phyloP scores from a whole-genome alignment of 2,329 filamentous ascomycete species.

The Arthrinium puccinioides region DNA sequence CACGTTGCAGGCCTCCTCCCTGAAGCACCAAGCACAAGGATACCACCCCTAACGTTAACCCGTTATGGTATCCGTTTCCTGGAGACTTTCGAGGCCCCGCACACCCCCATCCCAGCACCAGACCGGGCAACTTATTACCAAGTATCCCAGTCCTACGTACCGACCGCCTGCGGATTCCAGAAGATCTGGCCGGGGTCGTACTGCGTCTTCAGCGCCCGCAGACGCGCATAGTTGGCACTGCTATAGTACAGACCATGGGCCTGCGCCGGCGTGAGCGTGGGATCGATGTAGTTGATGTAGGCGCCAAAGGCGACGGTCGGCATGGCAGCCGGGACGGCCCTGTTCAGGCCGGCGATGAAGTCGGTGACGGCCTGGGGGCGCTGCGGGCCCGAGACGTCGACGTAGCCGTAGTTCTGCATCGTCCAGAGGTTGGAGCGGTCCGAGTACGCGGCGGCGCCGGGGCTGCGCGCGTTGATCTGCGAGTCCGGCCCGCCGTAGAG shows the following conservation, averaged over 20 bases:
- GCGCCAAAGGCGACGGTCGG: slow-evolving; percentile 9
- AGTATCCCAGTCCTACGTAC: too few species aligned
- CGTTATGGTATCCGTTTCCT: too few species aligned
- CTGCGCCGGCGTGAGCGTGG: slow-evolving; percentile 12
- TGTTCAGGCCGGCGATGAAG: slow-evolving; percentile 15
- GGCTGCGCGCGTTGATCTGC: slow-evolving; percentile 13
- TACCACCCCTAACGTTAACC: too few species aligned
- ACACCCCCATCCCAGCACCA: too few species aligned
- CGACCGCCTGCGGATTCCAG: slow-evolving; percentile 18
- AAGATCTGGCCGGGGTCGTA: slow-evolving; percentile 19
- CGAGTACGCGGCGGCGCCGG: slow-evolving; percentile 14
- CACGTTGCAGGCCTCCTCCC: too few species aligned
- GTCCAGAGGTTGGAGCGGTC: slow-evolving; percentile 24
- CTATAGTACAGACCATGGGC: slow-evolving; percentile 18
- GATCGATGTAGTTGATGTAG: slow-evolving; percentile 19
- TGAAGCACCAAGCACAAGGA: too few species aligned
- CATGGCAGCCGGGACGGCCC: slow-evolving; percentile 11
- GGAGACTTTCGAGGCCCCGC: too few species aligned
- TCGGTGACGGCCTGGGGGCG: slow-evolving; percentile 13
- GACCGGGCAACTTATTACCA: too few species aligned
- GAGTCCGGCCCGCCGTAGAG: slow-evolving; percentile 27
- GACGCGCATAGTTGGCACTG: slow-evolving; percentile 4
- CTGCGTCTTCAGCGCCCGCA: slow-evolving; percentile 14
- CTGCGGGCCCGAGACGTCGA: slow-evolving; percentile 1
- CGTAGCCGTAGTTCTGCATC: slow-evolving; percentile 20